Evolutionary conservation across 2,329 filamentous ascomycete genomes (phyloP).

Genomic region (Colletotrichum spaethianum): DNA sequence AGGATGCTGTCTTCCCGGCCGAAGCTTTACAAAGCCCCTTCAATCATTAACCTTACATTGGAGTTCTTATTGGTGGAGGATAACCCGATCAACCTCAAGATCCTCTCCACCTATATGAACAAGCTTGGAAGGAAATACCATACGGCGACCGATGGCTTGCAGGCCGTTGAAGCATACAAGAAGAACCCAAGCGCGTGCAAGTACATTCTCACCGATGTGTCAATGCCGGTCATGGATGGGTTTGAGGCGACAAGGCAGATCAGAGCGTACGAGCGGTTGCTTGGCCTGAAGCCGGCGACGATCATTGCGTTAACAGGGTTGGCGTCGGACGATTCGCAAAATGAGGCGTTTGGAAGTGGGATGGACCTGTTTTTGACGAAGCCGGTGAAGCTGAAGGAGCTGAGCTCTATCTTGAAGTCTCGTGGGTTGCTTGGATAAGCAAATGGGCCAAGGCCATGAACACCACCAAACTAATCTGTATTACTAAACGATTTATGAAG

Average conservation of each 20-base stretch:
- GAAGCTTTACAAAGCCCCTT: neutral
- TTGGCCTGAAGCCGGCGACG: constrained; percentile 49
- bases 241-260: constrained; percentile 65
- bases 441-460: too few species aligned
- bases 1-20: neutral
- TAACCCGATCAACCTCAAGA: constrained; percentile 56
- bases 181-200: constrained; percentile 44
- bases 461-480: too few species aligned
- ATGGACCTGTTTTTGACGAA: constrained; percentile 69
- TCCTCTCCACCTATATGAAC: constrained; percentile 51
- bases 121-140: constrained; percentile 49
- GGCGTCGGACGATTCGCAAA: constrained; percentile 62
- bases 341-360: constrained; percentile 66
- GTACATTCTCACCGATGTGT: constrained; percentile 63
- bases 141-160: constrained; percentile 50
- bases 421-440: neutral
- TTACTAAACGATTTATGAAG: neutral
- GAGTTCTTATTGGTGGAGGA: constrained; percentile 56
- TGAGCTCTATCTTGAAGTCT: constrained; percentile 43
- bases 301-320: constrained; percentile 69
- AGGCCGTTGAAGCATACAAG: constrained; percentile 50
- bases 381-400: constrained; percentile 60
- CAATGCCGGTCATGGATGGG: constrained; percentile 70
- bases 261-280: constrained; percentile 60
- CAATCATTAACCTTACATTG: neutral